Evolutionary conservation across 495 filamentous ascomycete genomes (phyloP).

Genomic region (Lichina pygmaea): DNA sequence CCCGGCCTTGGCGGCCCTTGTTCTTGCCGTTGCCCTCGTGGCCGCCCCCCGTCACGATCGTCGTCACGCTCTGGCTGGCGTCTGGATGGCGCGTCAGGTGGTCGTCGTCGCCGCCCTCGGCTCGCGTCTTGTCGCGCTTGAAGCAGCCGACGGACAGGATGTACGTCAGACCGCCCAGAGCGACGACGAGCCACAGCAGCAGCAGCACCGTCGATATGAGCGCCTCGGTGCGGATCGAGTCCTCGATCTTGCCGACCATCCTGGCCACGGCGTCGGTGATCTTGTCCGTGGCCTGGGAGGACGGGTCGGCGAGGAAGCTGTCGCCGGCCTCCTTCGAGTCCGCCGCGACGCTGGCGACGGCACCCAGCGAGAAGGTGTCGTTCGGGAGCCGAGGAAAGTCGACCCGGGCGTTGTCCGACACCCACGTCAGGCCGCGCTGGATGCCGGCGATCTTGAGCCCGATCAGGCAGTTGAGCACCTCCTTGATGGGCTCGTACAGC

Average conservation of each 20-base stretch:
- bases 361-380: constrained; percentile 64
- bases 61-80: not conserved
- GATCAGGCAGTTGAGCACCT: constrained; percentile 49
- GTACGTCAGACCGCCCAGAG: constrained; percentile 44
- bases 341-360: constrained; percentile 28
- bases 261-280: constrained; percentile 47
- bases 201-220: constrained; percentile 48
- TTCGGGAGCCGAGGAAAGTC: constrained; percentile 50
- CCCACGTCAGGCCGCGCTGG: constrained; percentile 71
- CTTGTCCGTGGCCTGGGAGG: constrained; percentile 41
- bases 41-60: not conserved
- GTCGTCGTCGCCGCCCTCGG: constrained; percentile 15
- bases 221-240: constrained; percentile 41
- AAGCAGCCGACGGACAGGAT: constrained; percentile 15
- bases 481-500: constrained; percentile 40
- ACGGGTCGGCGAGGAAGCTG: constrained; percentile 49
- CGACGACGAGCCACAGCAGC: constrained; percentile 45
- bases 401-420: constrained; percentile 60
- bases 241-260: constrained; percentile 32
- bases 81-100: not conserved
- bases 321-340: constrained; percentile 23
- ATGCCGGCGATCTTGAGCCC: constrained; percentile 49
- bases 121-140: constrained; percentile 22
- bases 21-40: constrained; percentile 22
- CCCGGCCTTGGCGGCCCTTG: constrained; percentile 4